Percentiles rank a stretch among this genome's conserved stretches.
Conservation (phyloP, 2,329 filamentous ascomycete genomes). For the Sporothrix curviconia region DNA sequence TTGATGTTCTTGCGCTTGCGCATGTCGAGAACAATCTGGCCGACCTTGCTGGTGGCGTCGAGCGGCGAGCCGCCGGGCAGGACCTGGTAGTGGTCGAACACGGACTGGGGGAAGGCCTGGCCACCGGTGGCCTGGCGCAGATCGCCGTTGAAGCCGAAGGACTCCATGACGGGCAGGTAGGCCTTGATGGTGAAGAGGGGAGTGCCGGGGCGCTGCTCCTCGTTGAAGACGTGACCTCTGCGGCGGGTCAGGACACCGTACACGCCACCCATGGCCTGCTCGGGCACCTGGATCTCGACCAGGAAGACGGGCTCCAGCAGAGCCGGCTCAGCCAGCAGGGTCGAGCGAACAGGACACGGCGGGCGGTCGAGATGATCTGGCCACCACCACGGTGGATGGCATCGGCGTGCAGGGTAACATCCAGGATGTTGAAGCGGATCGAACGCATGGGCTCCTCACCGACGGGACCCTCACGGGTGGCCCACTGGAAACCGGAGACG, state of each 20-base stretch:
- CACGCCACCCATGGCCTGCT: slow-evolving; percentile 98
- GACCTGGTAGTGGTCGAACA: slow-evolving; percentile 98
- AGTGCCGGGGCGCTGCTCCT: slow-evolving; percentile 97
- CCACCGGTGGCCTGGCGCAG: slow-evolving; percentile 88
- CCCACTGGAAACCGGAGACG: slow-evolving; percentile 99
- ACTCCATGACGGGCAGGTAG: slow-evolving; percentile 36
- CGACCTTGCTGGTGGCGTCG: slow-evolving; percentile 74
- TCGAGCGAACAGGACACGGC: slow-evolving; percentile 95
- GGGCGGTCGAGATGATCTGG: slow-evolving; percentile 95
- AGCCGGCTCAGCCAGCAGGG: slow-evolving; percentile 83
- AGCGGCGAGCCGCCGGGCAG: slow-evolving; percentile 90
- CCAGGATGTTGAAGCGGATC: slow-evolving; percentile 96
- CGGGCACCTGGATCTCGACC: slow-evolving; percentile 98
- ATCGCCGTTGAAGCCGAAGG: slow-evolving; percentile 86
- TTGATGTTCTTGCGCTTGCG: slow-evolving; percentile 99
- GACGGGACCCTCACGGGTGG: slow-evolving; percentile 91
- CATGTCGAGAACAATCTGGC: slow-evolving; percentile 77
- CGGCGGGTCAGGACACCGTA: slow-evolving; percentile 97
- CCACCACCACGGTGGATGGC: slow-evolving; percentile 99
- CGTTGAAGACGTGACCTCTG: slow-evolving; percentile 97
- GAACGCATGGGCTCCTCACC: slow-evolving; percentile 98
- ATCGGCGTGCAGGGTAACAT: slow-evolving; percentile 99
- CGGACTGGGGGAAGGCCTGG: slow-evolving; percentile 97
- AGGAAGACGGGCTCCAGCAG: slow-evolving; percentile 97
- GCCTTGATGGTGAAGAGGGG: slow-evolving; percentile 89